Evolutionary conservation across 176 grass and related monocot species (phyloP), one percentile per base, ranked within the genome.

Genomic region (Zoysia pacifica): DNA sequence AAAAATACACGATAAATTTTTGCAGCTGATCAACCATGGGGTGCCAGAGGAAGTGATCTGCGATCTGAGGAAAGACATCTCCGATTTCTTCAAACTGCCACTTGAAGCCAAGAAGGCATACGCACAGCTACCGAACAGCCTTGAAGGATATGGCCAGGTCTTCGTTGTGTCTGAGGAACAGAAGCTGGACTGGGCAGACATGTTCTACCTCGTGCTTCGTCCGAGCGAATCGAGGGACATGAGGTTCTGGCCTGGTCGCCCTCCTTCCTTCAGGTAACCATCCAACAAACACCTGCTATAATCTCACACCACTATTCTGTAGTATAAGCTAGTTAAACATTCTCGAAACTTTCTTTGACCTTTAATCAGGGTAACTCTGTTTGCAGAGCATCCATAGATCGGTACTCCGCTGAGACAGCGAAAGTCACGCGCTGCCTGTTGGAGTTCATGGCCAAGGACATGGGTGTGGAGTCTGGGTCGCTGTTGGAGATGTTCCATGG

Each of bases 171-270:
- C 87, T 0, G 62, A 90, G 7, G 83, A 86, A 6, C 87, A 82
- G 61, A 89, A 89, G 38, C 20, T 89, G 62, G 87, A 86, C 10
- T 90, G 87, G 87, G 67, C 14, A 4, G 87, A 86, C 79, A 48
- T 79, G 72, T 39, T 82, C 36, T 74, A 14, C 49, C 45, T 90
- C 9, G 35, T 40, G 6, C 70, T 73, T 11, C 65, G 49, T 42
- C 88, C 88, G 1, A 6, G 28, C 9, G 64, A 85, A 7, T 11
- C 41, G 11, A 85, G 89, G 76, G 53, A 79, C 9, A 15, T 88
- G 77, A 67, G 48, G 7, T 75, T 82, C 19, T 89, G 79, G 90
- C 90, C 86, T 63, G 62, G 54, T 36, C 71, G 62, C 6, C 62
- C 81, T 75, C 49, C 62, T 67, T 83, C 71, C 9, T 83, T 75